These are phyloP conservation scores for Saccharomycopsis hybrid DNA, from an alignment of 1,139 yeast genomes.

Conservation along the genomic window DNA sequence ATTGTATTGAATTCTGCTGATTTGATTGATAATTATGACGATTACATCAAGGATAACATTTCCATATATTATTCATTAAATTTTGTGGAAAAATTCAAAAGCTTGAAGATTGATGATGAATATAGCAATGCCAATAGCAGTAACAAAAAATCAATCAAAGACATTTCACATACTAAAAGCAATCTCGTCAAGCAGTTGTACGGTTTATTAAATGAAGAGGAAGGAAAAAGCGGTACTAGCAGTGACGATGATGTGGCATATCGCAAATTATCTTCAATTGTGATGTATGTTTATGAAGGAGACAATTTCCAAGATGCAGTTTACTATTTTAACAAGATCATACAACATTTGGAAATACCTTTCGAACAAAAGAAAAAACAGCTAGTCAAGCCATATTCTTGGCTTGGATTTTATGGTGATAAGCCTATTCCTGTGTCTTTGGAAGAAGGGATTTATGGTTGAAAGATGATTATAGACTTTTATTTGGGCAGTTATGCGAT, in stretches of 20 bases:
- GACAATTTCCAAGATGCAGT: conserved; percentile 77
- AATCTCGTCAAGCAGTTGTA: not conserved
- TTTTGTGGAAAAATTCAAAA: conserved; percentile 18
- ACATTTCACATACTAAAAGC: not conserved
- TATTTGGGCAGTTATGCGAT: not conserved
- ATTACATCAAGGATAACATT: conserved; percentile 1
- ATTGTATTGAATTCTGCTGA: conserved; percentile 68
- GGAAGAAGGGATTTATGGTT: conserved; percentile 75
- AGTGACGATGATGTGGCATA: not conserved
- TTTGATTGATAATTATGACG: conserved; percentile 5
- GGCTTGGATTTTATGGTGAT: conserved; percentile 83
- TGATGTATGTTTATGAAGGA: conserved; percentile 74
- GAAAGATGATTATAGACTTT: conserved; percentile 14
- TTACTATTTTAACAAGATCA: conserved; percentile 40
- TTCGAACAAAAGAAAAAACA: conserved; percentile 28
- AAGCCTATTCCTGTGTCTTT: conserved; percentile 57
- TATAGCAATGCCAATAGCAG: not conserved
- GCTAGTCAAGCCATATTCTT: conserved; percentile 62
- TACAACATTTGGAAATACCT: conserved; percentile 31
- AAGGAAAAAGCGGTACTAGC: not conserved
- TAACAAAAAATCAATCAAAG: not conserved
- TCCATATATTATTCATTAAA: conserved; percentile 8
- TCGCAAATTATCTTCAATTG: conserved; percentile 21
- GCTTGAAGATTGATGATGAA: conserved; percentile 7
- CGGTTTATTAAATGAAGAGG: not conserved